These are phyloP conservation scores for Phytophthora colocasiae DNA, from an alignment of 352 stramenopile species.

Conservation along the genomic window DNA sequence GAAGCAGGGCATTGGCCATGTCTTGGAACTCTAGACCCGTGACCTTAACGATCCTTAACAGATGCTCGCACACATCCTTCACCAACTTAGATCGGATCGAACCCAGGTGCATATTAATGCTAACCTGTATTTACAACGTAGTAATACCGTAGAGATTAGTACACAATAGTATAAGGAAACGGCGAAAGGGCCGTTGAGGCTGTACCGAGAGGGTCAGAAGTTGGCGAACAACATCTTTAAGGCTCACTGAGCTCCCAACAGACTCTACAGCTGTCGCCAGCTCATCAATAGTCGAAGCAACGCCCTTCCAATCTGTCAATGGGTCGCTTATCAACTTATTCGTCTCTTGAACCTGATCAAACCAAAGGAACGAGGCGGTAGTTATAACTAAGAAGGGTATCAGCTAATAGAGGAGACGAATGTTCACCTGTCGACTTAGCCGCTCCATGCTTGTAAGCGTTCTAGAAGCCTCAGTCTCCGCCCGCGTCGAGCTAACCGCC, in stretches of 20 bases:
- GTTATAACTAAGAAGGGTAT: slow-evolving; percentile 20
- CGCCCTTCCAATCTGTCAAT: slow-evolving; percentile 52
- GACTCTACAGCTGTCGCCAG: slow-evolving; percentile 57
- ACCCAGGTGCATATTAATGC: slow-evolving; percentile 51
- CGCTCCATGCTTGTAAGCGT: slow-evolving; percentile 32
- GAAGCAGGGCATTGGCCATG: slow-evolving; percentile 65
- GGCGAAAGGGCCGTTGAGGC: slow-evolving; percentile 1
- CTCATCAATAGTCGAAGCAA: slow-evolving; percentile 47
- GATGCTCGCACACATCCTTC: slow-evolving; percentile 50
- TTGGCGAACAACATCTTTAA: slow-evolving; percentile 42
- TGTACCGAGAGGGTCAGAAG: slow-evolving; percentile 59
- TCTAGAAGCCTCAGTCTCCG: slow-evolving; percentile 5
- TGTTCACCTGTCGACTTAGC: slow-evolving; percentile 26
- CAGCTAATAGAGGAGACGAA: slow-evolving; percentile 12
- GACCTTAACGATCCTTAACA: slow-evolving; percentile 57
- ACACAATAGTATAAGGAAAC: neutral
- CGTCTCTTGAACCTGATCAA: slow-evolving; percentile 46
- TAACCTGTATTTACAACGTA: slow-evolving; percentile 26
- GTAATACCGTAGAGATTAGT: no score
- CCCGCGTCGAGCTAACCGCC: slow-evolving; percentile 16
- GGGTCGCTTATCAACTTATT: slow-evolving; percentile 39
- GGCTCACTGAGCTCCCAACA: slow-evolving; percentile 29
- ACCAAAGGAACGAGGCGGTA: slow-evolving; percentile 20
- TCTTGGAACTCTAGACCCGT: slow-evolving; percentile 56
- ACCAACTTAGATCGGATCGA: slow-evolving; percentile 64